phyloP scores from a whole-genome alignment of 345 rosid genomes.

The Firmiana major region DNA sequence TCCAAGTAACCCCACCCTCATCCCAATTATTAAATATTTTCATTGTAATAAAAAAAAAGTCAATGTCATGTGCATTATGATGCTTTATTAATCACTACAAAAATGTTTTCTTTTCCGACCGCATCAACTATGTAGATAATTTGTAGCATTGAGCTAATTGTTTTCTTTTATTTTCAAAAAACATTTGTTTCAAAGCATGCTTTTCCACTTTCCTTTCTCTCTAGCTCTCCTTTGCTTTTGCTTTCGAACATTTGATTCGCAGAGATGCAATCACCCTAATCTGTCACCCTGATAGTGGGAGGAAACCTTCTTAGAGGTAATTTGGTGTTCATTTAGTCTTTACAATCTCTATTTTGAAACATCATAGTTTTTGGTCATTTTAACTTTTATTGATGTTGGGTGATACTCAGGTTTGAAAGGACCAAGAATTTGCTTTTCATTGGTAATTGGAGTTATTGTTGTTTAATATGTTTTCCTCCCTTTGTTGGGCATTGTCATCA shows the following conservation, averaged over 20 bases:
- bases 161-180: conserved; percentile 7
- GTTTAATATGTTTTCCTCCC: conserved; percentile 57
- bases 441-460: conserved; percentile 40
- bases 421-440: conserved; percentile 36
- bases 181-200: background rate
- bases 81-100: background rate
- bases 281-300: conserved; percentile 57
- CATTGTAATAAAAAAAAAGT: too few species aligned
- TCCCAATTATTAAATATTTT: too few species aligned
- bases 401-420: conserved; percentile 44
- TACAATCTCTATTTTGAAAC: background rate
- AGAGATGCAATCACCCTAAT: conserved; percentile 69
- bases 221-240: background rate
- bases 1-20: too few species aligned
- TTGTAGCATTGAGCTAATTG: background rate
- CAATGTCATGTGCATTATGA: background rate
- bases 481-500: conserved; percentile 45
- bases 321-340: background rate
- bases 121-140: background rate
- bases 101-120: background rate
- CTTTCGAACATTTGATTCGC: background rate
- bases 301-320: conserved; percentile 66
- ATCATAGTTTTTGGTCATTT: background rate
- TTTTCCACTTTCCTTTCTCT: background rate
- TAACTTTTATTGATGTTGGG: background rate